Base-by-base conservation (phyloP, 208 protist species). In the Trypanosoma boissoni region DNA sequence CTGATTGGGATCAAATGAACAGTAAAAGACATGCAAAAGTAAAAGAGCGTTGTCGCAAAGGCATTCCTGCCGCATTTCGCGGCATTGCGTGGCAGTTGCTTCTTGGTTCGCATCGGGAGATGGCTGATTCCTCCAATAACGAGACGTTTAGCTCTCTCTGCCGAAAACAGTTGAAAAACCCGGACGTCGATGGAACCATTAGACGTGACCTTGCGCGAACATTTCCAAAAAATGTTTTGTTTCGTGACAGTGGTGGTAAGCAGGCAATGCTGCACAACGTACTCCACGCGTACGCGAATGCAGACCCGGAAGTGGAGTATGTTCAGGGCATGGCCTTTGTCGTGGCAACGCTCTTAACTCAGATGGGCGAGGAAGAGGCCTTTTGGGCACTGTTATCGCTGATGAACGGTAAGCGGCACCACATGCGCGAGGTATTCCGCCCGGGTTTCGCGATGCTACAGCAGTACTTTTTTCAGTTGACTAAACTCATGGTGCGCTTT, bases 301-400 rank as follows among this genome's bases (percentile, higher is more conserved):
- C 75, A 23, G 88, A 97, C 62, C 91, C 91, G 4, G 84, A 96
- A 71, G 89, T 97, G 56, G 94, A 90, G 51, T 97, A 97, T 74
- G 90, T 92, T 58, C 94, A 97, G 68, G 94, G 94, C 18, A 97
- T 97, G 94, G 88, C 70, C 21, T 97, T 97, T 56, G 68, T 97
- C 48, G 89, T 94, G 42, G 89, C 75, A 3, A 80, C 84, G 1
- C 72, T 96, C 20, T 91, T 91, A 0, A 94, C 87, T 43, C 87
- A 97, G 55, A 88, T 97, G 83, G 76, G 61, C 12, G 88, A 96
- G 65, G 90, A 96, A 64, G 87, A 96, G 65, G 83, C 82, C 46
- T 97, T 97, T 71, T 97, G 94, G 90, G 76, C 78, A 16, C 64
- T 98, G 32, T 78, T 91, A 52, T 62, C 76, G 53, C 64, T 98